Evolutionary conservation across 2,329 filamentous ascomycete species (phyloP).

Genomic region (Aspergillaceae sp.): DNA sequence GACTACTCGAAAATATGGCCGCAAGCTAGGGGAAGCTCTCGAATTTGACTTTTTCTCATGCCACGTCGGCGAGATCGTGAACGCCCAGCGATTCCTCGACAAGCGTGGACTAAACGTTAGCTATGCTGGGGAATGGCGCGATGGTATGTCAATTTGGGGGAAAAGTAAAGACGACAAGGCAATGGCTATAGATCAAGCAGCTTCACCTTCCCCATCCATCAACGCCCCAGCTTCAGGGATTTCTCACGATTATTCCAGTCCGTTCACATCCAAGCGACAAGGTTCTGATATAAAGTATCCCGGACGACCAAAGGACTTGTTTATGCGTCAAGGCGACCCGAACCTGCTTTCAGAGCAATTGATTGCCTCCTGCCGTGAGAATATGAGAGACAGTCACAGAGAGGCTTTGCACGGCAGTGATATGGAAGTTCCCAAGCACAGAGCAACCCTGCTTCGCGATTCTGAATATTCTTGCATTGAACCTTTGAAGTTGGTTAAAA

Average conservation of each 20-base stretch:
- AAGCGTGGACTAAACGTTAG: slow-evolving; percentile 19
- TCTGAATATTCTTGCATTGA: not conserved
- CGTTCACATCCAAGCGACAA: not conserved
- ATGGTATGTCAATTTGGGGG: slow-evolving; percentile 14
- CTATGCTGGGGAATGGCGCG: slow-evolving; percentile 28
- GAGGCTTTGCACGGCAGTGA: too few relatives aligned
- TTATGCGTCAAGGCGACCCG: not conserved
- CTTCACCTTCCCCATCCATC: not conserved
- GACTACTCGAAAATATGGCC: slow-evolving; percentile 12
- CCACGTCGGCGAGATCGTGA: slow-evolving; percentile 20
- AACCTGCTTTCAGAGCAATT: not conserved
- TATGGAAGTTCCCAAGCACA: too few relatives aligned
- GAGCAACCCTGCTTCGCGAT: too few relatives aligned
- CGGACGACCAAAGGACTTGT: not conserved
- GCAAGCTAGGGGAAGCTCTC: slow-evolving; percentile 4
- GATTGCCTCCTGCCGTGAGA: not conserved
- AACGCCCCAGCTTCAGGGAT: not conserved
- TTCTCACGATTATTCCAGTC: not conserved
- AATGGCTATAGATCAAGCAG: not conserved
- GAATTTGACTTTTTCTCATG: slow-evolving; percentile 22
- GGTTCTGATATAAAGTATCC: not conserved
- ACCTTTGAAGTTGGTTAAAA: not conserved
- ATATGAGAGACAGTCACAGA: too few relatives aligned
- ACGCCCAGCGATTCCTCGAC: slow-evolving; percentile 23
- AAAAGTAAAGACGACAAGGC: not conserved